These are phyloP conservation scores for Agrocybe pediades DNA, from an alignment of 768 basidiomycete species.

Conservation along the genomic window DNA sequence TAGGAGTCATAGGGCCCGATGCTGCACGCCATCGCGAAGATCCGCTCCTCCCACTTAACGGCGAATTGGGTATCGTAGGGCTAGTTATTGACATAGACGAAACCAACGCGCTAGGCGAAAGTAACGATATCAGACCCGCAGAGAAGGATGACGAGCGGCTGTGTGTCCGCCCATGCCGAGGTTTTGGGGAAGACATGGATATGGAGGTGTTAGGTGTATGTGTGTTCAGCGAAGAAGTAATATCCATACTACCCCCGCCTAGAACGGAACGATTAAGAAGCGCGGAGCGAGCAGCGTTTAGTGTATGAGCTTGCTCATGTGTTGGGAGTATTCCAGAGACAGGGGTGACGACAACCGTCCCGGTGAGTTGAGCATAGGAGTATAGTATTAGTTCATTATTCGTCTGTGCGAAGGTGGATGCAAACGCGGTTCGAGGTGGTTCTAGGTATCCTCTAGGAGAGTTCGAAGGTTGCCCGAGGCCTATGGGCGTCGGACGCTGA, in stretches of 20 bases:
- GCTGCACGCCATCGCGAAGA: slow-evolving; percentile 14
- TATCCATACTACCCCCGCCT: slow-evolving; percentile 83
- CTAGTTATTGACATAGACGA: slow-evolving; percentile 18
- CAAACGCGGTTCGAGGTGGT: slow-evolving; percentile 39
- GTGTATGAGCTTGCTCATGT: slow-evolving; percentile 44
- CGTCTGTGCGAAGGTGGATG: slow-evolving; percentile 45
- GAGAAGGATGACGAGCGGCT: slow-evolving; percentile 55
- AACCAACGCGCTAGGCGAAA: slow-evolving; percentile 39
- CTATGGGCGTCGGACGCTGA: slow-evolving; percentile 36
- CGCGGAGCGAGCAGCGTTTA: slow-evolving; percentile 49
- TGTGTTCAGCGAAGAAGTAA: slow-evolving; percentile 47
- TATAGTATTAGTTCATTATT: slow-evolving; percentile 78
- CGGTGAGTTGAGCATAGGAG: slow-evolving; percentile 80
- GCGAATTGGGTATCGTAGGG: slow-evolving; percentile 11
- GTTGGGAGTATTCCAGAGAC: slow-evolving; percentile 35
- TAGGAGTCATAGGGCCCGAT: slow-evolving; percentile 13
- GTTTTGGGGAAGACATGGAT: slow-evolving; percentile 12
- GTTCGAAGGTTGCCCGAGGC: slow-evolving; percentile 48
- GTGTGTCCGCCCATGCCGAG: slow-evolving; percentile 37
- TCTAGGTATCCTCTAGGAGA: slow-evolving; percentile 21
- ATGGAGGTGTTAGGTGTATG: slow-evolving; percentile 16
- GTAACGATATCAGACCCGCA: slow-evolving; percentile 50
- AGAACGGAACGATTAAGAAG: slow-evolving; percentile 51
- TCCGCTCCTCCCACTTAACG: slow-evolving; percentile 1
- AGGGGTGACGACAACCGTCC: slow-evolving; percentile 63